Percentiles rank a stretch among this genome's conserved stretches.
phyloP scores from a whole-genome alignment of 2,329 filamentous ascomycete genomes.

The Nigrospora sphaerica region DNA sequence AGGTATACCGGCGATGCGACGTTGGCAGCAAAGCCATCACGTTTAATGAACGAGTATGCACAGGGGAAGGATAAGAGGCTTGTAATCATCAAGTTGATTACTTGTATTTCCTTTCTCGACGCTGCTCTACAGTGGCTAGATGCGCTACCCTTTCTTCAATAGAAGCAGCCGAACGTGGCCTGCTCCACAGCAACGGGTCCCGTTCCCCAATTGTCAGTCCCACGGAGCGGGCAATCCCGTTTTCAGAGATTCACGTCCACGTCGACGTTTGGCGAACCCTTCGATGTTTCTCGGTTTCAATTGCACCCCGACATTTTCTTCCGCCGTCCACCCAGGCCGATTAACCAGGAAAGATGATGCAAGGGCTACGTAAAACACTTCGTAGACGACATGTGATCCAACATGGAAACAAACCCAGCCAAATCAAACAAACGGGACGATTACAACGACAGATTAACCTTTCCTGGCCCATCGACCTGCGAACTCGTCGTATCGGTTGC shows the following conservation, averaged over 20 bases:
- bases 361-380: conserved; percentile 23
- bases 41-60: no score
- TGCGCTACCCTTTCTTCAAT: no score
- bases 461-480: conserved; percentile 16
- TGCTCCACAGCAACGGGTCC: no score
- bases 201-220: no score
- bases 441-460: conserved; percentile 37
- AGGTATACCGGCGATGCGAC: no score
- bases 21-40: no score
- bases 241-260: conserved; percentile 7
- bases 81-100: no score
- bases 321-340: conserved; percentile 3
- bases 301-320: no score
- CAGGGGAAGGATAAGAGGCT: no score
- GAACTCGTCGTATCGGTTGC: conserved; percentile 1
- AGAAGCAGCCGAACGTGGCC: no score
- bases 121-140: no score
- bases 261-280: background rate
- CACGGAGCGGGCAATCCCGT: conserved; percentile 4
- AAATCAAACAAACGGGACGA: conserved; percentile 24
- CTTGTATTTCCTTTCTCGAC: no score
- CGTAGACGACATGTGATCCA: conserved; percentile 20
- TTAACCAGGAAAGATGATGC: conserved; percentile 22
- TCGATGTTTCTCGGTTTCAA: background rate
- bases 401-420: conserved; percentile 13